Conservation (phyloP, 768 basidiomycete genomes). For the Lentinula detonsa region DNA sequence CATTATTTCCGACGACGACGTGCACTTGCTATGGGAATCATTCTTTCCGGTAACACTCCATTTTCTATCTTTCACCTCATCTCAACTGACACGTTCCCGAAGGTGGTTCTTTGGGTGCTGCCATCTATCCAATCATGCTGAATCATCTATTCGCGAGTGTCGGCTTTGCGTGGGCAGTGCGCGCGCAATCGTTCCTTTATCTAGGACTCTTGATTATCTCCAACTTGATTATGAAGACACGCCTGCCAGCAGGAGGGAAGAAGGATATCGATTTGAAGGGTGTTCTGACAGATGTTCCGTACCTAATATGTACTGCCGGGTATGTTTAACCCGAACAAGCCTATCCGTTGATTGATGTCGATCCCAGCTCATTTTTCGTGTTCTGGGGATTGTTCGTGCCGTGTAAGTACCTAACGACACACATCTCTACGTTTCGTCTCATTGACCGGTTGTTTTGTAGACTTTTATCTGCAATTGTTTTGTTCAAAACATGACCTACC, state of each 20-base stretch:
- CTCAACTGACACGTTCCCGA: background rate
- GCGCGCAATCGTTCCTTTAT: constrained; percentile 3
- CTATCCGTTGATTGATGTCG: background rate
- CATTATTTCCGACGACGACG: constrained; percentile 35
- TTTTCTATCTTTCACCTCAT: background rate
- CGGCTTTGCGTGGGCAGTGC: constrained; percentile 5
- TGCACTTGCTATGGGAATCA: constrained; percentile 35
- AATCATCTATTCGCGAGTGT: constrained; percentile 9
- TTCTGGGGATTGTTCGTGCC: constrained; percentile 8
- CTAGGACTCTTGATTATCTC: constrained; percentile 1
- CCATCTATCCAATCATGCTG: constrained; percentile 21
- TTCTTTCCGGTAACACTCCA: constrained; percentile 22
- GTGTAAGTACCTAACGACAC: background rate
- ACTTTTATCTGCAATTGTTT: constrained; percentile 7
- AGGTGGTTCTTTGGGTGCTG: constrained; percentile 14
- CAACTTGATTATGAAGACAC: constrained; percentile 5
- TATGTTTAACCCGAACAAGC: background rate
- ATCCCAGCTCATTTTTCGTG: constrained; percentile 2
- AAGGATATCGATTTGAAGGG: constrained; percentile 3
- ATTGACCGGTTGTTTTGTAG: background rate
- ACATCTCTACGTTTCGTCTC: background rate
- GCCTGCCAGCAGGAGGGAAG: background rate
- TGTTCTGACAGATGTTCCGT: background rate
- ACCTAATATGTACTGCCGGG: background rate
- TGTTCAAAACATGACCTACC: constrained; percentile 3